Evolutionary conservation across 768 basidiomycete species (phyloP).

Genomic region (Mycena vitilis): DNA sequence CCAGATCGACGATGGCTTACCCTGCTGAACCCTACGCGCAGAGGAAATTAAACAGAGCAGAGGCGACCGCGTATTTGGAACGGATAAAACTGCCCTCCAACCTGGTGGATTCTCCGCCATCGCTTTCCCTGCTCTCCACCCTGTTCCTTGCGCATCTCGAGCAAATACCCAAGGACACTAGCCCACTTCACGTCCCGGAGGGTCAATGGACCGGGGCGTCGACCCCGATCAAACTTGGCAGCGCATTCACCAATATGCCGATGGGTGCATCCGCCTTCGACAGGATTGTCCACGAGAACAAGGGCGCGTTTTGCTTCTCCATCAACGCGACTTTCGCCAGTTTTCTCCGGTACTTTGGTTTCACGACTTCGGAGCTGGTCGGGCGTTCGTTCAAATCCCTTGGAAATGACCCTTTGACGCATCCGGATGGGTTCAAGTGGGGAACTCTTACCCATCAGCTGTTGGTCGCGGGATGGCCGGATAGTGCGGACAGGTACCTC

Average conservation of each 20-base stretch:
- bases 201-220: conserved; percentile 33
- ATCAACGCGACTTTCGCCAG: conserved; percentile 32
- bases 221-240: conserved; percentile 26
- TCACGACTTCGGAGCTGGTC: conserved; percentile 30
- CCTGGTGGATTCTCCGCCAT: conserved; percentile 31
- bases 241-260: conserved; percentile 35
- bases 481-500: conserved; percentile 25
- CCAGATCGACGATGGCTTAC: conserved; percentile 10
- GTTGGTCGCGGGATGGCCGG: conserved; percentile 30
- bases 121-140: conserved; percentile 26
- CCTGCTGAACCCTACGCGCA: conserved; percentile 18
- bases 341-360: conserved; percentile 31
- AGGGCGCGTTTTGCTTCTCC: conserved; percentile 36
- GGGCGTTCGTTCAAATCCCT: conserved; percentile 32
- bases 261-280: conserved; percentile 26
- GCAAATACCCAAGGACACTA: conserved; percentile 33
- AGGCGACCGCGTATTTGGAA: conserved; percentile 28
- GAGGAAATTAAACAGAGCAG: conserved; percentile 13
- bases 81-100: conserved; percentile 26
- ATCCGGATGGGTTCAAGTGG: conserved; percentile 36
- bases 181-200: conserved; percentile 35
- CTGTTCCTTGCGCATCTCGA: conserved; percentile 34
- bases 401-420: conserved; percentile 31
- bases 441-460: conserved; percentile 34
- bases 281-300: conserved; percentile 31